Percentiles rank a stretch among this genome's conserved stretches.
These are phyloP conservation scores for Peronospora belbahrii DNA, from an alignment of 352 stramenopile genomes.

Conservation along the genomic window DNA sequence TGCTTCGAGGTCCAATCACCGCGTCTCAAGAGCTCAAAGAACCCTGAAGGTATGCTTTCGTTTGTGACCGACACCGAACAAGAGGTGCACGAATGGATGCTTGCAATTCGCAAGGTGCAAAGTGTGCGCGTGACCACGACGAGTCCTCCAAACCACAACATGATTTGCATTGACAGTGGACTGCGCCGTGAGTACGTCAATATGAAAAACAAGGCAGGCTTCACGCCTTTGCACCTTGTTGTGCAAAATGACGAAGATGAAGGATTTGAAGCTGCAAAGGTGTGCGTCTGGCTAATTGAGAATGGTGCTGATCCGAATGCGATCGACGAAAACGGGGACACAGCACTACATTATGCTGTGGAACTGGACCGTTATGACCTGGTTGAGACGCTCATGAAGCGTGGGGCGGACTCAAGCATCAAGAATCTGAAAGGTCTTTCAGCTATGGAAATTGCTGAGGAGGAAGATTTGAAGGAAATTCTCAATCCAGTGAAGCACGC, in stretches of 20 bases:
- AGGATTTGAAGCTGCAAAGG: conserved; percentile 83
- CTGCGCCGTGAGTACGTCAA: conserved; percentile 80
- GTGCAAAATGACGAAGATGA: conserved; percentile 87
- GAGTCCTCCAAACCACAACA: conserved; percentile 70
- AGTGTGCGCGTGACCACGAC: conserved; percentile 71
- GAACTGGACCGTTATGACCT: conserved; percentile 75
- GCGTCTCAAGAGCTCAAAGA: conserved; percentile 78
- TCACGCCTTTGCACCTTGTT: conserved; percentile 68
- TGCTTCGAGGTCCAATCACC: conserved; percentile 84
- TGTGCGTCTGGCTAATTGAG: conserved; percentile 83
- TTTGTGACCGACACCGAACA: conserved; percentile 79
- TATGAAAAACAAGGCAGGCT: conserved; percentile 82
- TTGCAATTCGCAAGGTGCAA: conserved; percentile 76
- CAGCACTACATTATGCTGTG: conserved; percentile 80
- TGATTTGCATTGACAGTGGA: conserved; percentile 84
- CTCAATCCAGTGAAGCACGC: conserved; percentile 47
- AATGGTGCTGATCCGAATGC: conserved; percentile 77
- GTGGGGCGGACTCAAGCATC: conserved; percentile 64
- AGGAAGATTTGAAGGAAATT: conserved; percentile 76
- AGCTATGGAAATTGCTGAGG: conserved; percentile 59
- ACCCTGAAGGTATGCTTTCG: conserved; percentile 72
- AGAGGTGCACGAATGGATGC: conserved; percentile 85
- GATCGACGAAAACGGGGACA: conserved; percentile 74
- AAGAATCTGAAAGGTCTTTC: conserved; percentile 65
- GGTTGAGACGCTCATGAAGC: conserved; percentile 83